Conservation (phyloP, 2,329 filamentous ascomycete species). For the Berkeleyomyces rouxiae region DNA sequence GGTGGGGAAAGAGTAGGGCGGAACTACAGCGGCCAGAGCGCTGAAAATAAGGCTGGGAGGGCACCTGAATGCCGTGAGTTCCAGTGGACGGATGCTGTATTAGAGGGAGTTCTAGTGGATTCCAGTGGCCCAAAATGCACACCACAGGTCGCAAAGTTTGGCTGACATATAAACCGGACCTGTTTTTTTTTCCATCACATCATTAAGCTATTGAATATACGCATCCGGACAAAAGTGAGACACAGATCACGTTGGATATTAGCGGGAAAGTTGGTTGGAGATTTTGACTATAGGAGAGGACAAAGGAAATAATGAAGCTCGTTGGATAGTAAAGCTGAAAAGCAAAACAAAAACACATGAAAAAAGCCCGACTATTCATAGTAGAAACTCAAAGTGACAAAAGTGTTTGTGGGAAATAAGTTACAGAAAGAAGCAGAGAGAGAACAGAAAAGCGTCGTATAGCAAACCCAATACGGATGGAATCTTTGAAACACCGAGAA, state of each 20-base stretch:
- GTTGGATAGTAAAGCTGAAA: background rate
- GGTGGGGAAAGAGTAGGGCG: background rate
- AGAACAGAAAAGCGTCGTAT: background rate
- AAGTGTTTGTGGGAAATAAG: background rate
- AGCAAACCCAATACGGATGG: background rate
- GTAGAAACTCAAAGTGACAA: background rate
- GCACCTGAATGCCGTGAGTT: background rate
- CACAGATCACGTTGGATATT: background rate
- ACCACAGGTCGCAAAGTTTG: too few relatives aligned
- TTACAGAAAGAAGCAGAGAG: background rate
- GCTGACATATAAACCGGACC: too few relatives aligned
- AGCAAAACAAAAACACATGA: background rate
- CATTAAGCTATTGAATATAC: background rate
- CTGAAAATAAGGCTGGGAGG: background rate
- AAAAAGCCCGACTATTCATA: background rate
- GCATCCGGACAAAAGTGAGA: background rate
- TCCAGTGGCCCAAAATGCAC: background rate
- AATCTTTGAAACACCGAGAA: slow-evolving; percentile 2
- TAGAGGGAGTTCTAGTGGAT: background rate
- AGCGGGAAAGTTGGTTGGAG: background rate
- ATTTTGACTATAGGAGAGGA: background rate
- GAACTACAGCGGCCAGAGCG: background rate
- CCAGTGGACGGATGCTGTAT: background rate
- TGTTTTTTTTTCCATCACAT: too few relatives aligned
- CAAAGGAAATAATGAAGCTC: background rate